Evolutionary conservation across 495 filamentous ascomycete species (phyloP).

Genomic region (Xeromyces bisporus): DNA sequence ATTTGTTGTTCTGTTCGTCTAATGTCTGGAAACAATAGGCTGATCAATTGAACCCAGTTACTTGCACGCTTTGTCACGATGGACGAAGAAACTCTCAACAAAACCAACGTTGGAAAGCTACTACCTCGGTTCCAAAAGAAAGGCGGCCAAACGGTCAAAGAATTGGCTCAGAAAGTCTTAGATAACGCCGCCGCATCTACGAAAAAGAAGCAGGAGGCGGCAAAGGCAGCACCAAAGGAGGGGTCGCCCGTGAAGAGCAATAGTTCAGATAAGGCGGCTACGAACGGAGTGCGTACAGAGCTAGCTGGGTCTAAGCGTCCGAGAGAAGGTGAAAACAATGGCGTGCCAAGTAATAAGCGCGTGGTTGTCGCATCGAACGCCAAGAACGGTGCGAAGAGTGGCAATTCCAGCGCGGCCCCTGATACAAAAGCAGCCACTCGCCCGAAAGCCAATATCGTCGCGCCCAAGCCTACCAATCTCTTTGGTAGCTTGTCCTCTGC

Average conservation of each 20-base stretch:
- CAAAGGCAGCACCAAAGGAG: constrained; percentile 16
- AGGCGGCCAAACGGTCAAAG: constrained; percentile 44
- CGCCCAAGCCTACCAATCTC: constrained; percentile 39
- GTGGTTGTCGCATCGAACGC: constrained; percentile 18
- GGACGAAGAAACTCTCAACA: constrained; percentile 42
- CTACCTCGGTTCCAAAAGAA: constrained; percentile 46
- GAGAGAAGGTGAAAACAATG: constrained; percentile 24
- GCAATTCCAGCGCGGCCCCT: constrained; percentile 9
- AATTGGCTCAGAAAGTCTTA: constrained; percentile 37
- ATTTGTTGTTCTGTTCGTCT: neutral
- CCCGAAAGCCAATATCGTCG: constrained; percentile 30
- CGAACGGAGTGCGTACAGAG: constrained; percentile 13
- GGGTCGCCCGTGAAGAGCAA: constrained; percentile 16
- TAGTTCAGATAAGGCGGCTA: constrained; percentile 9
- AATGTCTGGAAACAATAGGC: neutral
- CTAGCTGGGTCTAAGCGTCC: constrained; percentile 29
- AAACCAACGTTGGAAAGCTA: constrained; percentile 49
- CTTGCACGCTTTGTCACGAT: constrained; percentile 46
- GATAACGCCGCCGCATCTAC: constrained; percentile 38
- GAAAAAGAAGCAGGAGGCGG: constrained; percentile 30
- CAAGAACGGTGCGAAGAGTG: constrained; percentile 14
- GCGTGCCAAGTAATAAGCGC: constrained; percentile 23
- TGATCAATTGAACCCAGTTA: constrained; percentile 25
- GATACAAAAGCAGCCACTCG: constrained; percentile 24
- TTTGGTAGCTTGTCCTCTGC: constrained; percentile 43